phyloP scores from a whole-genome alignment of 106 monocot genomes.

The Dactylorhiza incarnata region DNA sequence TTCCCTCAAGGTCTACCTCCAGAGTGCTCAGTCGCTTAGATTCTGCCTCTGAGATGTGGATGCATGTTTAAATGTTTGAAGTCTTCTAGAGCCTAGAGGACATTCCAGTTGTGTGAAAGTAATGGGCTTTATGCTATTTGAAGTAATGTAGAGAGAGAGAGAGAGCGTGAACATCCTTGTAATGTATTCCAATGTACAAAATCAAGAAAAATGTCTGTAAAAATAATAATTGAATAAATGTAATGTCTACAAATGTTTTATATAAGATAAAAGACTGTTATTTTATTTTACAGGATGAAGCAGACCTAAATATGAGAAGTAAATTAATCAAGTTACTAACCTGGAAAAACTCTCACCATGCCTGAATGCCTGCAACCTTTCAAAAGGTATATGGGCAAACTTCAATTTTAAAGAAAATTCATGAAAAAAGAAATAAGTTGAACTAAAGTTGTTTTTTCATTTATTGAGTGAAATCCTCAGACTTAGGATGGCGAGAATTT shows the following conservation, averaged over 20 bases:
- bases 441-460: neutral
- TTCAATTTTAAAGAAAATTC: neutral
- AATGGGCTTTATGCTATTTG: neutral
- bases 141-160: neutral
- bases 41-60: neutral
- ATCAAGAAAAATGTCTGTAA: neutral
- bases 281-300: neutral
- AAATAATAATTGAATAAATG: neutral
- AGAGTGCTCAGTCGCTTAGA: slow-evolving; percentile 15
- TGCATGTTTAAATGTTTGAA: neutral
- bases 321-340: neutral
- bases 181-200: slow-evolving; percentile 7
- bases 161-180: neutral
- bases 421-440: neutral
- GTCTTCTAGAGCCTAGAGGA: neutral
- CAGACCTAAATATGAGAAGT: neutral
- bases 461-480: neutral
- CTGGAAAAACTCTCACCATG: neutral
- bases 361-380: neutral
- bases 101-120: neutral
- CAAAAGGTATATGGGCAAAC: neutral
- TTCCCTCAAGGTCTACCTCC: slow-evolving; percentile 21
- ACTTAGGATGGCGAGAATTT: neutral
- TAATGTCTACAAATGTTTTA: slow-evolving; percentile 1
- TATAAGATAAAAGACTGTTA: neutral